Conservation (phyloP, 306 rosid species). For the Erythrophleum fordii region DNA sequence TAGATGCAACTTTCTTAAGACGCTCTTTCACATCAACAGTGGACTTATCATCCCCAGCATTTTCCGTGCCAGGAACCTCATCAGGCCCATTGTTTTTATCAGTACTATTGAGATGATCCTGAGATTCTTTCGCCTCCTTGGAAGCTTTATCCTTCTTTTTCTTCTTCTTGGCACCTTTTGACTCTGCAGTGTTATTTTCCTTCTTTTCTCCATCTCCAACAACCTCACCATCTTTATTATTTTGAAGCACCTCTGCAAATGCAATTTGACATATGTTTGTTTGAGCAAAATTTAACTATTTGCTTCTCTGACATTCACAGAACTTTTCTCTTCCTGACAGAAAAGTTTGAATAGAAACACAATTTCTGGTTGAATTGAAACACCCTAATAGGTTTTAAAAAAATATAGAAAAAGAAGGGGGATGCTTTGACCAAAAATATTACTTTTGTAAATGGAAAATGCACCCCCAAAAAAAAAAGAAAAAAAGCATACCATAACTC, state of each 20-base stretch:
- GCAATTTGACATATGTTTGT: constrained; percentile 21
- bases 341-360: neutral
- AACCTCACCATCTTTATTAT: constrained; percentile 51
- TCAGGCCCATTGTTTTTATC: constrained; percentile 51
- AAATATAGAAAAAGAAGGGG: neutral
- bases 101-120: constrained; percentile 61
- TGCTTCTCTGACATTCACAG: constrained; percentile 10
- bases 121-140: constrained; percentile 78
- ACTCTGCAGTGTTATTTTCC: constrained; percentile 58
- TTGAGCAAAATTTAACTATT: constrained; percentile 7
- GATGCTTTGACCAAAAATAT: neutral
- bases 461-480: neutral
- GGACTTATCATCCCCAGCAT: constrained; percentile 69
- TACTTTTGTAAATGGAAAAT: neutral
- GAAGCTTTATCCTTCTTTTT: constrained; percentile 86
- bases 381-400: neutral
- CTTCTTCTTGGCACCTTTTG: constrained; percentile 84
- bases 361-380: neutral
- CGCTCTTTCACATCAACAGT: constrained; percentile 81
- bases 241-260: constrained; percentile 58
- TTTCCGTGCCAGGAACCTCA: constrained; percentile 50
- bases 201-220: constrained; percentile 74
- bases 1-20: constrained; percentile 73
- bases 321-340: neutral
- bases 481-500: neutral